These are phyloP conservation scores for Candida khao-thaluensis DNA, from an alignment of 805 yeast genomes.

Conservation along the genomic window DNA sequence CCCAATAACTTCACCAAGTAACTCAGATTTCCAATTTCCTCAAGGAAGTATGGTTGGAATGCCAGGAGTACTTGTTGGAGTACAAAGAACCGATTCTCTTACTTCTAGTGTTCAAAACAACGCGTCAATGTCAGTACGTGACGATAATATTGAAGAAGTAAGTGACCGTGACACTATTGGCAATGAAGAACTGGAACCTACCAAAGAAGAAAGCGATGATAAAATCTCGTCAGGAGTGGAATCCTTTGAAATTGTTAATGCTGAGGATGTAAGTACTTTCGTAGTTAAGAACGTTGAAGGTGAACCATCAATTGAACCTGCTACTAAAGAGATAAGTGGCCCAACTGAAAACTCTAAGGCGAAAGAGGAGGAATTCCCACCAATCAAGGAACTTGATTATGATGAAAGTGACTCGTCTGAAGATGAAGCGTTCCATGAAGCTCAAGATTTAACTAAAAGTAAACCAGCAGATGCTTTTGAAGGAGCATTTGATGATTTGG, in stretches of 20 bases:
- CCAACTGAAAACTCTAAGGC: background rate
- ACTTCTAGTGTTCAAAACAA: conserved; percentile 92
- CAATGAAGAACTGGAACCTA: conserved; percentile 17
- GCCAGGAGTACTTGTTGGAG: conserved; percentile 43
- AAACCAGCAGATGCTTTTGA: conserved; percentile 27
- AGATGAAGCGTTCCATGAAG: conserved; percentile 21
- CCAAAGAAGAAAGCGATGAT: conserved; percentile 31
- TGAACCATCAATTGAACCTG: background rate
- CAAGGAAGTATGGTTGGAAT: conserved; percentile 45
- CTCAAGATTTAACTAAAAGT: conserved; percentile 10
- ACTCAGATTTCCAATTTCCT: conserved; percentile 47
- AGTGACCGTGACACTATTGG: conserved; percentile 45
- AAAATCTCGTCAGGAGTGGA: conserved; percentile 46
- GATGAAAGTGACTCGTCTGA: conserved; percentile 52
- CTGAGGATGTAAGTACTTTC: conserved; percentile 41
- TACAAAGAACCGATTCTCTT: conserved; percentile 70
- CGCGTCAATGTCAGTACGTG: conserved; percentile 87
- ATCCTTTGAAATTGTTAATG: conserved; percentile 54
- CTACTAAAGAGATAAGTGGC: background rate
- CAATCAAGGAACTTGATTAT: conserved; percentile 54
- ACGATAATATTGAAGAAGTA: conserved; percentile 51
- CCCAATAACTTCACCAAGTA: conserved; percentile 48
- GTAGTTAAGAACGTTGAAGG: conserved; percentile 12
- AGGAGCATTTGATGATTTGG: conserved; percentile 37
- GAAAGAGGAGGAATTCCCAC: conserved; percentile 55